Evolutionary conservation across 176 grass and related monocot species (phyloP), one percentile per base, ranked within the genome.

Genomic region (Miscanthus lutarioriparius): DNA sequence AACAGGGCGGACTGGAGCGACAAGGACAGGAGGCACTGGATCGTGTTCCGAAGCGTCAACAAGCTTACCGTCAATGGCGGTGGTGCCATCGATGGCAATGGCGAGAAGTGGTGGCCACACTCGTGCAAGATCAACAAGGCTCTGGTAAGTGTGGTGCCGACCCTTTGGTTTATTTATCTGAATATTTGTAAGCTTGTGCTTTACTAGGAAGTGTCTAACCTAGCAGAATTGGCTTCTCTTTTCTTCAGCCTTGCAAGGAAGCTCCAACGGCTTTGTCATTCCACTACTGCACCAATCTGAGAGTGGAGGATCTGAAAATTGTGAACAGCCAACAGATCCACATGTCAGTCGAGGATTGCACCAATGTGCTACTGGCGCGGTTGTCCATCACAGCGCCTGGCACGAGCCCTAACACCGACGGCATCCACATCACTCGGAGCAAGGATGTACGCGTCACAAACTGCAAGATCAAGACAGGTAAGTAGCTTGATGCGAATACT

Each of bases 101-200:
- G 95, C 28, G 81, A 97, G 19, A 53, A 27, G 0, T 97, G 92
- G 95, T 97, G 95, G 95, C 10, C 70, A 10, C 68, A 90, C 63
- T 95, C 95, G 6, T 98, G 95, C 95, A 98, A 95, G 69, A 79
- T 79, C 27, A 74, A 95, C 76, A 76, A 49, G 44, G 41, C 90
- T 16, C 81, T 86, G 0, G 94, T 96, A 87, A 72, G 80, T 76
- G 44, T 76, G 44, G n/a, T 0, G 1, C 6, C 2, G 19, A n/a
- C 3, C 12, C 5, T 16, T 19, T 56, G 2, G 51, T 16, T 8
- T 2, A n/a, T n/a, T n/a, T n/a, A 56, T 53, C 16, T 53, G 6
- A 56, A 22, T 20, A 16, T 8, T 0, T 10, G 22, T 12, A 15
- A 13, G 43, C 48, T 17, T 20, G 19, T 30, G 16, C 8, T 36